Conservation (phyloP, 345 rosid species). For the Physaria fendleri region DNA sequence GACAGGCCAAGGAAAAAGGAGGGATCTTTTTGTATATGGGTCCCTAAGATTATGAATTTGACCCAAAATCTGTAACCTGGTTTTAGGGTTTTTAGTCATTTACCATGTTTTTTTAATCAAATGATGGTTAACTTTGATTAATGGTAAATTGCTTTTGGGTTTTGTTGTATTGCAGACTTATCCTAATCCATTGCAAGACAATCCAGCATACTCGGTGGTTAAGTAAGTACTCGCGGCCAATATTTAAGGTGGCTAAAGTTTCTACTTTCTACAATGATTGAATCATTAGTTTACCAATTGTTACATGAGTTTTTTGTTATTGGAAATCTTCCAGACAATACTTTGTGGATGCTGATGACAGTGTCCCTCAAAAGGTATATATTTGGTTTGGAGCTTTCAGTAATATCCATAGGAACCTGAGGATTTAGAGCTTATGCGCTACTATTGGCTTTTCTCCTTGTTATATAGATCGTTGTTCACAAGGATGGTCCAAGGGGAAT, state of each 20-base stretch:
- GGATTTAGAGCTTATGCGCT: background rate
- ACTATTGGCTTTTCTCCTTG: slow-evolving; percentile 2
- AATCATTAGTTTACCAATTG: background rate
- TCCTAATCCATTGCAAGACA: slow-evolving; percentile 75
- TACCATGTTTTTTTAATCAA: background rate
- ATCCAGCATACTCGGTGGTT: slow-evolving; percentile 82
- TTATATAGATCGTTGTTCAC: slow-evolving; percentile 59
- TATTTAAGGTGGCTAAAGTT: background rate
- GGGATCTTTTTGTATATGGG: slow-evolving; percentile 5
- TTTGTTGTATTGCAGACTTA: slow-evolving; percentile 43
- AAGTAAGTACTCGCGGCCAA: slow-evolving; percentile 43
- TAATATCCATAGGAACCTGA: background rate
- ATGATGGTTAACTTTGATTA: background rate
- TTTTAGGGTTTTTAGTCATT: background rate
- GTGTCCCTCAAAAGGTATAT: slow-evolving; percentile 60
- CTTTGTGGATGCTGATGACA: slow-evolving; percentile 80
- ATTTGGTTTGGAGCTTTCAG: background rate
- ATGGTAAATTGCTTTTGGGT: background rate
- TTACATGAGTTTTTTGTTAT: background rate
- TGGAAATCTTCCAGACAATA: slow-evolving; percentile 57
- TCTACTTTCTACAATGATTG: background rate
- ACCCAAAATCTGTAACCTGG: background rate
- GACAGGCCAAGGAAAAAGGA: background rate
- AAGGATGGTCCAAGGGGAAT: slow-evolving; percentile 63
- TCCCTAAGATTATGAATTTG: background rate